phyloP scores from a whole-genome alignment of 352 stramenopile genomes.

The Thalassiosira mediterranea region DNA sequence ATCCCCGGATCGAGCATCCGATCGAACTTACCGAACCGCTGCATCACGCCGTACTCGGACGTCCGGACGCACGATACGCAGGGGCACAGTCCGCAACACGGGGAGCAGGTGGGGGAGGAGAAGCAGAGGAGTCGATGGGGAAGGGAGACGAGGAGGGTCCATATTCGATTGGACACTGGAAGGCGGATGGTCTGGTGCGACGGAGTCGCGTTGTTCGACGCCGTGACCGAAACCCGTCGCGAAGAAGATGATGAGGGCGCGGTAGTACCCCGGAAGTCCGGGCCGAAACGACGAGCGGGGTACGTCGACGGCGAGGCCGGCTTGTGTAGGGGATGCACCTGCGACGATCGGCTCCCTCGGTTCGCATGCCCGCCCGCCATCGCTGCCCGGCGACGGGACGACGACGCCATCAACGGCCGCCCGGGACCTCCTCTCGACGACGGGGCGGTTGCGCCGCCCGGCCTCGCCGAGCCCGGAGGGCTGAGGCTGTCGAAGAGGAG shows the following conservation, averaged over 20 bases:
- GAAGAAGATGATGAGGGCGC: no score
- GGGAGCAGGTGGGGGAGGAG: conserved; percentile 23
- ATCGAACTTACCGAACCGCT: conserved; percentile 53
- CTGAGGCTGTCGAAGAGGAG: conserved; percentile 14
- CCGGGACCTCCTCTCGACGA: neutral
- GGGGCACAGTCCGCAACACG: conserved; percentile 42
- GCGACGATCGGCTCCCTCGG: no score
- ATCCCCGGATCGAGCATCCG: conserved; percentile 50
- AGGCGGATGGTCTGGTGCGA: conserved; percentile 17
- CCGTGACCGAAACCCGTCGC: neutral
- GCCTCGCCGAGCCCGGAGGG: neutral
- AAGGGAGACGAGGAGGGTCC: conserved; percentile 12
- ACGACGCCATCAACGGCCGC: neutral
- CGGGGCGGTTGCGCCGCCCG: neutral
- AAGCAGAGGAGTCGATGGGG: conserved; percentile 40
- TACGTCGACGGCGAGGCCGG: neutral
- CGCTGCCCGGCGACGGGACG: neutral
- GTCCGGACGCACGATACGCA: conserved; percentile 46
- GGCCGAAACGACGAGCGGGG: neutral
- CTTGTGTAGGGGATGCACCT: conserved; percentile 13
- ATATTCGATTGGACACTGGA: conserved; percentile 12
- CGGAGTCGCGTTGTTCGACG: neutral
- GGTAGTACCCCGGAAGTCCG: no score
- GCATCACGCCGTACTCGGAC: conserved; percentile 46
- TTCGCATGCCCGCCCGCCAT: neutral